Base-by-base conservation (phyloP, 1,284 basidiomycete genomes). In the Irpex sp. region DNA sequence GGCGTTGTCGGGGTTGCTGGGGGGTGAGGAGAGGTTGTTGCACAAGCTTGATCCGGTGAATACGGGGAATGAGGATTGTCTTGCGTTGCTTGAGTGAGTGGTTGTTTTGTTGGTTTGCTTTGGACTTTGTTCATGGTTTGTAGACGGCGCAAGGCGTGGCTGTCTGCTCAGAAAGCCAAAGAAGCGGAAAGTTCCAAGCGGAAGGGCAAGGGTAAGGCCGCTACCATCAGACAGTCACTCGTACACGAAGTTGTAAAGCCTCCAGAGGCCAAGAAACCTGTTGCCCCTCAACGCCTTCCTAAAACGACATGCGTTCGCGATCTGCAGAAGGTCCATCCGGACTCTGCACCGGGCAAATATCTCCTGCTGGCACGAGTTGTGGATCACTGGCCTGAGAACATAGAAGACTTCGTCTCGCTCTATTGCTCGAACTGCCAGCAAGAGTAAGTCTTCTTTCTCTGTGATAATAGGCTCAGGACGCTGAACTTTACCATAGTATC, bases 1-100 rank as follows among this genome's bases (percentile, higher is more conserved):
- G 4, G 68, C 72, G 5, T 68, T 78, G 14, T 73, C 78, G 56
- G 85, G 82, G 21, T 74, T 73, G 39, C 70, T 90, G 56, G 85
- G 84, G n/a, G 86, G 85, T 5, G 68, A 75, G n/a, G 80, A 84
- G 60, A 72, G 73, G 35, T 75, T 85, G 19, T 79, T 90, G 57
- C 66, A 74, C 35, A 75, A 77, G 64, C 66, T 86, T 14, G 76
- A 80, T 60, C 71, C 77, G n/a, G 72, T 68, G 33, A 64, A 57
- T n/a, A 73, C 67, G 18, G 67, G 65, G 6, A 72, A 73, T 54
- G 64, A 70, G 9, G 69, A 70, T 45, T 69, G 74, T 23, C 57
- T 69, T 45, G 73, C 62, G 9, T 65, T 81, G 42, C 57, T 74
- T 23, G 59, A 61, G 72, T 73, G 60, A 53, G 70, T 72, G 18